Evolutionary conservation across 2,329 filamentous ascomycete species (phyloP).

Genomic region (Aureobasidium pullulans): DNA sequence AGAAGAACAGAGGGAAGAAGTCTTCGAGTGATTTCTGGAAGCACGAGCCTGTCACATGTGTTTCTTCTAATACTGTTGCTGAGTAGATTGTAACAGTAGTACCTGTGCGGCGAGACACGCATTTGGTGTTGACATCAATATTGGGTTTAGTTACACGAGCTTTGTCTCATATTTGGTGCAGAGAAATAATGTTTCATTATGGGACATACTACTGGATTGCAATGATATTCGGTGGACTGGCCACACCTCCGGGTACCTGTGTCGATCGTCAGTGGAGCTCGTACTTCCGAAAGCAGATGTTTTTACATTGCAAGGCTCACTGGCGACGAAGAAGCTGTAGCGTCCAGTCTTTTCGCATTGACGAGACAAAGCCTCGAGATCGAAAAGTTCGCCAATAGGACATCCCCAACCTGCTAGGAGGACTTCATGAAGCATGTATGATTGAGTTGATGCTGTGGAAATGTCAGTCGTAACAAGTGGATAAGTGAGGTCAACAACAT

Average conservation of each 20-base stretch:
- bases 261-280: background rate
- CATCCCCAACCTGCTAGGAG: slow-evolving; percentile 44
- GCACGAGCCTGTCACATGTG: no score
- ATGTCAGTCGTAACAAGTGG: background rate
- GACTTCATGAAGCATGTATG: slow-evolving; percentile 38
- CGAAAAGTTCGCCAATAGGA: slow-evolving; percentile 46
- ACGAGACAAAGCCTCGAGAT: slow-evolving; percentile 38
- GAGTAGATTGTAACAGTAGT: no score
- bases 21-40: no score
- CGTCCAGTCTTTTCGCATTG: slow-evolving; percentile 32
- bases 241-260: slow-evolving; percentile 28
- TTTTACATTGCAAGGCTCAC: slow-evolving; percentile 41
- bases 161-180: background rate
- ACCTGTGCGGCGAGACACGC: no score
- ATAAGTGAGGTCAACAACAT: background rate
- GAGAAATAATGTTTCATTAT: background rate
- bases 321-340: slow-evolving; percentile 43
- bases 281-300: background rate
- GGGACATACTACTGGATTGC: slow-evolving; percentile 20
- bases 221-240: slow-evolving; percentile 32
- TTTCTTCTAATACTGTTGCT: no score
- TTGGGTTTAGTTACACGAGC: no score
- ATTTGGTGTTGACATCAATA: no score
- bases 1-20: no score
- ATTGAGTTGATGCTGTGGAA: slow-evolving; percentile 25